phyloP scores from a whole-genome alignment of 2,329 filamentous ascomycete genomes.

The Helminthosporium solani region DNA sequence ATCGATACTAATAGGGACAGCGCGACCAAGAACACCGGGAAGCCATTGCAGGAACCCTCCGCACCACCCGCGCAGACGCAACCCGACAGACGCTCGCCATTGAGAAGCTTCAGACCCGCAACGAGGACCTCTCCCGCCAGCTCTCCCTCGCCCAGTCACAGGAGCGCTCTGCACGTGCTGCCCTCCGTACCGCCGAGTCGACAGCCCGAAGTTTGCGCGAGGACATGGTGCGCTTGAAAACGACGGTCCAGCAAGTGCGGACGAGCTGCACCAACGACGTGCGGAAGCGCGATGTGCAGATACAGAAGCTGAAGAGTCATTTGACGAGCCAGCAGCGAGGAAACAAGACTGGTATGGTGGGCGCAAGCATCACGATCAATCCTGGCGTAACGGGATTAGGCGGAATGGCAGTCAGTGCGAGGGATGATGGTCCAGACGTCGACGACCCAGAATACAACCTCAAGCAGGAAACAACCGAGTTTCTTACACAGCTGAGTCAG shows the following conservation, averaged over 20 bases:
- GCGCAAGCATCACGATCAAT: conserved; percentile 52
- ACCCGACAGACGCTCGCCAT: conserved; percentile 71
- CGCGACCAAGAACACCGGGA: conserved; percentile 89
- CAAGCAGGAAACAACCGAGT: conserved; percentile 84
- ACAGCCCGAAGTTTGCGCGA: conserved; percentile 77
- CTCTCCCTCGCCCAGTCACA: conserved; percentile 65
- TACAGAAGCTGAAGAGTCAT: conserved; percentile 85
- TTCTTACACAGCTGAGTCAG: conserved; percentile 80
- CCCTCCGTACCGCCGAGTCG: conserved; percentile 72
- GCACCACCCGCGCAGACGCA: conserved; percentile 71
- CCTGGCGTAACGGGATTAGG: conserved; percentile 32
- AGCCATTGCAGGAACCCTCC: conserved; percentile 74
- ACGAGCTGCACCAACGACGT: conserved; percentile 88
- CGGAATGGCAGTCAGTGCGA: conserved; percentile 43
- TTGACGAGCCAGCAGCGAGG: conserved; percentile 64
- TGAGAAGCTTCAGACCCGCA: conserved; percentile 56
- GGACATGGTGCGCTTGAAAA: conserved; percentile 76
- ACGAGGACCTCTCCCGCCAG: conserved; percentile 58
- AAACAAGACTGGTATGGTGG: conserved; percentile 48
- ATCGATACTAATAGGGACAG: conserved; percentile 48
- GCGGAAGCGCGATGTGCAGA: conserved; percentile 83
- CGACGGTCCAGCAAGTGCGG: conserved; percentile 77
- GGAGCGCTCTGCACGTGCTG: conserved; percentile 67
- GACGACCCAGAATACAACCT: conserved; percentile 66
- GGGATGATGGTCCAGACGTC: conserved; percentile 55